Evolutionary conservation across 176 grass and related monocot species (phyloP).

Genomic region (Dactylis glomerata): DNA sequence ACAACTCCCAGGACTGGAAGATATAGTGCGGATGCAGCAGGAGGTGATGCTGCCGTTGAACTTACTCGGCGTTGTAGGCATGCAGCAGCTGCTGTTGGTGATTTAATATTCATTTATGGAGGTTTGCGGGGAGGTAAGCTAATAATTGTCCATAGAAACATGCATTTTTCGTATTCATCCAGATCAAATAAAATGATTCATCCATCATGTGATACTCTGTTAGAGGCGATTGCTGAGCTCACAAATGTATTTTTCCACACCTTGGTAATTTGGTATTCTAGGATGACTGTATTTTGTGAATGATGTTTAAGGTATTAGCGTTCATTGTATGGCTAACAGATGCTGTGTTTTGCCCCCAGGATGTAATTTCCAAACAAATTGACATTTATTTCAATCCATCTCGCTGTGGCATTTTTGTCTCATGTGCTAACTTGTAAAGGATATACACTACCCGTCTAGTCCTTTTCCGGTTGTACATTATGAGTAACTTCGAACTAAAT

Average conservation of each 20-base stretch:
- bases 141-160: background rate
- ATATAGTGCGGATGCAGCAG: conserved; percentile 94
- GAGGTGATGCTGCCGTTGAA: conserved; percentile 90
- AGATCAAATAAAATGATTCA: background rate
- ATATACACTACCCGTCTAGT: background rate
- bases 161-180: conserved; percentile 4
- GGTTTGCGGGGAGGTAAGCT: conserved; percentile 89
- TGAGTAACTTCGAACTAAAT: background rate
- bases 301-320: background rate
- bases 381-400: background rate
- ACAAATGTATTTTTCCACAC: background rate
- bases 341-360: background rate
- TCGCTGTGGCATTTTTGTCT: background rate
- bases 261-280: conserved; percentile 7
- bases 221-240: background rate
- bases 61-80: conserved; percentile 89
- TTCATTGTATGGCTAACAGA: background rate
- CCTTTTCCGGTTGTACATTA: background rate
- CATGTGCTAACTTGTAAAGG: background rate
- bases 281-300: background rate
- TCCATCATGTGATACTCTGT: background rate
- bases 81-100: conserved; percentile 89
- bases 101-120: conserved; percentile 97
- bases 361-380: background rate
- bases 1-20: conserved; percentile 92